These are phyloP conservation scores for Euphorbia lathyris DNA, from an alignment of 345 rosid species.

Conservation along the genomic window DNA sequence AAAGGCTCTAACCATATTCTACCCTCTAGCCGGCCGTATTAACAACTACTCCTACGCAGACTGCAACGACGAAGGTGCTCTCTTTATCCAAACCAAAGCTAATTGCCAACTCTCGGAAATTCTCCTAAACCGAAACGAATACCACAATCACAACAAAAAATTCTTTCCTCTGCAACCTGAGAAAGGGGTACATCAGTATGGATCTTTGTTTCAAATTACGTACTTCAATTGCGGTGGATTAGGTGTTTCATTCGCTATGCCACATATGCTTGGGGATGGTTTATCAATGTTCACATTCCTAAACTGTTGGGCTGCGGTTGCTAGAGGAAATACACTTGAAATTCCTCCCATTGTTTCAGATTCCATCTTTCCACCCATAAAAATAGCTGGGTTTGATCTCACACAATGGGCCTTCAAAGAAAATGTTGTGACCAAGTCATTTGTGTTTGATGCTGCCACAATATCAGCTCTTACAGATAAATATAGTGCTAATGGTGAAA, in stretches of 20 bases:
- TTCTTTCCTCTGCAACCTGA: conserved; percentile 33
- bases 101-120: conserved; percentile 16
- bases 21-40: too few relatives aligned
- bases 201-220: not conserved
- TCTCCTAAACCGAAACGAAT: conserved; percentile 28
- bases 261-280: conserved; percentile 21
- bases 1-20: too few relatives aligned
- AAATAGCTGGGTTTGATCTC: conserved; percentile 14
- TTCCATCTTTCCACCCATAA: conserved; percentile 40
- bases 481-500: conserved; percentile 11
- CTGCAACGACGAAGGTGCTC: too few relatives aligned
- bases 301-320: conserved; percentile 11
- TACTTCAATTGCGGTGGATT: conserved; percentile 18
- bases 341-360: conserved; percentile 36
- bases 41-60: too few relatives aligned
- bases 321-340: not conserved
- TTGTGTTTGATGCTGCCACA: conserved; percentile 30
- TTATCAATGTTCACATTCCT: conserved; percentile 7
- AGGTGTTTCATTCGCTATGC: conserved; percentile 8
- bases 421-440: conserved; percentile 34
- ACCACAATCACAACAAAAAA: conserved; percentile 8
- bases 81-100: too few relatives aligned
- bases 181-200: not conserved
- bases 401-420: conserved; percentile 28
- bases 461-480: conserved; percentile 28